Conservation (phyloP, 2,329 filamentous ascomycete genomes). For the Claviceps quebecensis region DNA sequence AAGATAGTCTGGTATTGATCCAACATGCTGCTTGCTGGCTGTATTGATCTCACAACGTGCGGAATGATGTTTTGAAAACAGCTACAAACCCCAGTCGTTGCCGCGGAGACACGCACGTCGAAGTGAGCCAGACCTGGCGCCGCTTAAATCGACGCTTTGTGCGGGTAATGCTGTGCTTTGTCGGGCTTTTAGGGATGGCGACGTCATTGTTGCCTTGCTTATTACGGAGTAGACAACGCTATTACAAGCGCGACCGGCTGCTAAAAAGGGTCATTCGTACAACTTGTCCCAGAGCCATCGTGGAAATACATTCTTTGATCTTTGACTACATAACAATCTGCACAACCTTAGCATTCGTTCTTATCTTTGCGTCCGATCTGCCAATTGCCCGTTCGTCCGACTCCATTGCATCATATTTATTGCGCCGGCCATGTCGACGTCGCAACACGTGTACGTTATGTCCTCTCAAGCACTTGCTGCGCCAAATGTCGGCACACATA, state of each 20-base stretch:
- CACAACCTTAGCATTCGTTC: not conserved
- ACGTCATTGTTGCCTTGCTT: constrained; percentile 1
- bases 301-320: no score
- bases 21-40: no score
- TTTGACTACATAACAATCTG: not conserved
- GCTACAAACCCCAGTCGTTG: no score
- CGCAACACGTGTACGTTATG: constrained; percentile 21
- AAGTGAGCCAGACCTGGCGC: no score
- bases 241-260: not conserved
- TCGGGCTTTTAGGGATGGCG: not conserved
- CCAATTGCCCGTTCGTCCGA: not conserved
- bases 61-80: no score
- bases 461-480: constrained; percentile 4
- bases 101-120: no score
- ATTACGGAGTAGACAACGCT: not conserved
- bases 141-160: no score
- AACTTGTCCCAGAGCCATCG: not conserved
- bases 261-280: constrained; percentile 1
- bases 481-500: constrained; percentile 1
- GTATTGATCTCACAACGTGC: no score
- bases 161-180: not conserved
- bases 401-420: not conserved
- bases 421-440: constrained; percentile 13
- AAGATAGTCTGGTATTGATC: no score
- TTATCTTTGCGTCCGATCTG: not conserved